Percentiles rank a stretch among this genome's conserved stretches.
Evolutionary conservation across 2,329 filamentous ascomycete species (phyloP).

Genomic region (Aplosporella prunicola): DNA sequence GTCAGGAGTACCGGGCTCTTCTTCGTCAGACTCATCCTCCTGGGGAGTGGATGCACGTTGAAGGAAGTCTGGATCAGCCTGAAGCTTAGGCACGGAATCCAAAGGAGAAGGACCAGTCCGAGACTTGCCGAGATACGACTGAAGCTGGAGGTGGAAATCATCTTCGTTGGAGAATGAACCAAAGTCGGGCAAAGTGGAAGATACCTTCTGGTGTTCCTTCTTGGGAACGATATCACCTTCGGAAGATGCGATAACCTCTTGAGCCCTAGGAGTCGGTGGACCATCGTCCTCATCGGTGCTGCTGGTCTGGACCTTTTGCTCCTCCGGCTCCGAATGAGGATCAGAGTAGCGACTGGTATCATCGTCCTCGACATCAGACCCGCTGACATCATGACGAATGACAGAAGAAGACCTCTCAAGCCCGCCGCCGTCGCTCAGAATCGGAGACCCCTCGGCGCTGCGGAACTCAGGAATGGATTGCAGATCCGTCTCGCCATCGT

Average conservation of each 20-base stretch:
- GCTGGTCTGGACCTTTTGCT: constrained; percentile 22
- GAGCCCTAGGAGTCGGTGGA: constrained; percentile 37
- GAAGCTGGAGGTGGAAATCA: constrained; percentile 46
- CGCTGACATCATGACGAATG: constrained; percentile 42
- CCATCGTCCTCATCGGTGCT: constrained; percentile 33
- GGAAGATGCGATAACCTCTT: constrained; percentile 20
- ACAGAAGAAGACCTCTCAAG: constrained; percentile 40
- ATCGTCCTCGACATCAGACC: constrained; percentile 36
- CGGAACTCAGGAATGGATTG: constrained; percentile 55
- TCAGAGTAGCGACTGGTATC: constrained; percentile 50
- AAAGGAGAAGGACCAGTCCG: constrained; percentile 17
- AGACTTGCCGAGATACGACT: constrained; percentile 40
- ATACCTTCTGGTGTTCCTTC: constrained; percentile 3
- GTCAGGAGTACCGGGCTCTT: constrained; percentile 65
- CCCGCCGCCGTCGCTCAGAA: constrained; percentile 24
- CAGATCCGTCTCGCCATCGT: constrained; percentile 54
- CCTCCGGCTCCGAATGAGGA: constrained; percentile 18
- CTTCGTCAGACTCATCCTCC: constrained; percentile 40
- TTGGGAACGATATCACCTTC: neutral
- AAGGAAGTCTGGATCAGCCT: constrained; percentile 30
- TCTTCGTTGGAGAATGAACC: constrained; percentile 39
- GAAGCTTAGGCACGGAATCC: constrained; percentile 25
- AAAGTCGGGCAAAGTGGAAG: constrained; percentile 37
- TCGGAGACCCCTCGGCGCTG: constrained; percentile 39
- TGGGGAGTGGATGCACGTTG: constrained; percentile 45